These are phyloP conservation scores for Penicillium sp. DNA, from an alignment of 2,329 filamentous ascomycete species.

Conservation along the genomic window DNA sequence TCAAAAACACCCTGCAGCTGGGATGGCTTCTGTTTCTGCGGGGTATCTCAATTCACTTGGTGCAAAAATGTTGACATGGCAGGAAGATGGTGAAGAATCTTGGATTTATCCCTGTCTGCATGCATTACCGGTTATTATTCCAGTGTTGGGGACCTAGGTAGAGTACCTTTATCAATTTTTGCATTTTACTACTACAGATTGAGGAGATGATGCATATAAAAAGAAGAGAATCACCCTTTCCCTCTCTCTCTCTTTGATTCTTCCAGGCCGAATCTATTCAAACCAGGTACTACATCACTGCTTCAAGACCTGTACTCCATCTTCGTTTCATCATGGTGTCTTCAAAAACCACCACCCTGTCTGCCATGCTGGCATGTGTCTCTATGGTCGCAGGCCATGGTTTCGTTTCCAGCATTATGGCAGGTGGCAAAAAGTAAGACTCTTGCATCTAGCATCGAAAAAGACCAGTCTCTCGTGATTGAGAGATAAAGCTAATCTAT, in stretches of 20 bases:
- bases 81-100: background rate
- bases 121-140: conserved; percentile 8
- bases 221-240: no score
- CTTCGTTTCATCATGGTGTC: conserved; percentile 16
- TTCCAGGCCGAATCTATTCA: no score
- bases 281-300: no score
- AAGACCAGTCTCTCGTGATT: no score
- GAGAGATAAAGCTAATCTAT: background rate
- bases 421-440: conserved; percentile 24
- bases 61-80: conserved; percentile 5
- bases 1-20: no score
- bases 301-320: no score
- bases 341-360: conserved; percentile 20
- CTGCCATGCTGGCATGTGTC: conserved; percentile 23
- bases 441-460: background rate
- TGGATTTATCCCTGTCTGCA: conserved; percentile 1
- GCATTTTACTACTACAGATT: no score
- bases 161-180: no score
- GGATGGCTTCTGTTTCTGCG: background rate
- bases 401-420: conserved; percentile 27
- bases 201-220: background rate
- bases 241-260: no score
- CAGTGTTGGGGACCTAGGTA: conserved; percentile 11
- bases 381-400: conserved; percentile 33
- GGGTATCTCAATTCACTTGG: conserved; percentile 2